Evolutionary conservation across 1,139 yeast genomes (phyloP), one percentile per base, ranked within the genome.

Genomic region (Candida glucosophila): DNA sequence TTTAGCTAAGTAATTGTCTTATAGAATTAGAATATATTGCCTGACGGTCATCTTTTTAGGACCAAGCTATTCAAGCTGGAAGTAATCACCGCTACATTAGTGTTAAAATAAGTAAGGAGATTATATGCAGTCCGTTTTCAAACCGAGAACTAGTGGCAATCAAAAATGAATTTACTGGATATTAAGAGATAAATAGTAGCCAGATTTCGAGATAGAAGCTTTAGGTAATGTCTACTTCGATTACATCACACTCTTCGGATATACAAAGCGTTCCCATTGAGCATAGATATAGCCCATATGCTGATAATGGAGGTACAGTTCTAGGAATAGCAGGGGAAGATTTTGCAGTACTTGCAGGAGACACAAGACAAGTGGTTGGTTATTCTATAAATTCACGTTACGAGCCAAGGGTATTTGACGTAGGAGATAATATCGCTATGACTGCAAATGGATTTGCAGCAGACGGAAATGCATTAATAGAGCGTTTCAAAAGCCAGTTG

Each of bases 281-380:
- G 57, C 95, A 88, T 55, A 69, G 82, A 49, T 90, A 90, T 66
- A 88, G 90, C 48, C 98, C 98, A 29, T 90, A 90, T 60, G 67
- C 92, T 26, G 96, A 90, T 54, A 86, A 88, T 47, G 99, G 99
- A 41, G 99, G 99, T 44, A 88, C 97, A 5, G 90, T 88, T 31
- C 63, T 90, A 39, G 99, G 97, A 32, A 90, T 90, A 55, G 96
- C 98, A 3, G 98, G 99, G 25, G 83, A 83, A 49, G 97, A 90
- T 55, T 90, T 86, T 47, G 96, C 95, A 16, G 92, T 90, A 20
- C 67, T 90, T 35, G 98, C 99, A 1, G 97, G 98, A 26, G 98
- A 92, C 54, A 90, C 99, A 12, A 79, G 99, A 62, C 95, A 82
- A 50, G 86, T 94, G 5, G 79, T 81, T 19, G 98, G 96, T 18